A percentile compares a stretch with the other conserved stretches of the same genome.
Evolutionary conservation across 2,329 filamentous ascomycete species (phyloP).

Genomic region (Amphichorda felina): DNA sequence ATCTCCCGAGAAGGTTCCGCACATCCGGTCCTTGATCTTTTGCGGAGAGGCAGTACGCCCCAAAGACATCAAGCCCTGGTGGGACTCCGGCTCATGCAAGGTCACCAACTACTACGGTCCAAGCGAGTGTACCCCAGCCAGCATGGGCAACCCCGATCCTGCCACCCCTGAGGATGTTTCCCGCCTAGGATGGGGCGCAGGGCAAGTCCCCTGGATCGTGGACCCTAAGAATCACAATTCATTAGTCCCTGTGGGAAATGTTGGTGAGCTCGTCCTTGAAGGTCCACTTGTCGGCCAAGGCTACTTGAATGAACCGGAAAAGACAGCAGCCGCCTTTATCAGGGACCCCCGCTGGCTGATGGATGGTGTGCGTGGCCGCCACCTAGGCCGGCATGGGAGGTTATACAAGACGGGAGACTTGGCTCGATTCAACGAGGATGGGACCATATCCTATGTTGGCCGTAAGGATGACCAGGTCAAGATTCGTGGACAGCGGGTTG

Average conservation of each 20-base stretch:
- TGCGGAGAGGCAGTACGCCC: conserved; percentile 35
- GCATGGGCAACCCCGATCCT: conserved; percentile 16
- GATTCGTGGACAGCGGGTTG: conserved; percentile 44
- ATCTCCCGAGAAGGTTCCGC: conserved; percentile 3
- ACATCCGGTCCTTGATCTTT: conserved; percentile 8
- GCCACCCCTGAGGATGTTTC: conserved; percentile 7
- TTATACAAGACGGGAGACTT: conserved; percentile 37
- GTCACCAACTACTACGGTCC: conserved; percentile 33
- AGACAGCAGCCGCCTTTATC: conserved; percentile 5
- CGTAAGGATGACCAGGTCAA: conserved; percentile 47
- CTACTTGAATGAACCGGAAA: conserved; percentile 5
- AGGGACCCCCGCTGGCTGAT: conserved; percentile 3
- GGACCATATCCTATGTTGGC: conserved; percentile 30
- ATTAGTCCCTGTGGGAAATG: conserved; percentile 1
- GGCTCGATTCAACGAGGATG: conserved; percentile 25
- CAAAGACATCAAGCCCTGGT: conserved; percentile 17
- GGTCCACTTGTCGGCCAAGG: conserved; percentile 10
- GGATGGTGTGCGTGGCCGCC: conserved; percentile 12
- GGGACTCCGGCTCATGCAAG: conserved; percentile 4
- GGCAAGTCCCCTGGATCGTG: conserved; percentile 11
- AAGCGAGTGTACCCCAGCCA: conserved; percentile 23
- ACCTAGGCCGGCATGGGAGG: conserved; percentile 20
- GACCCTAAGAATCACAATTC: conserved; percentile 5
- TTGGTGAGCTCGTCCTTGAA: conserved; percentile 30
- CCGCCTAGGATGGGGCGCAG: conserved; percentile 5